Base-by-base conservation (phyloP, 2,329 filamentous ascomycete genomes). In the Paracoccidioides lutzii region DNA sequence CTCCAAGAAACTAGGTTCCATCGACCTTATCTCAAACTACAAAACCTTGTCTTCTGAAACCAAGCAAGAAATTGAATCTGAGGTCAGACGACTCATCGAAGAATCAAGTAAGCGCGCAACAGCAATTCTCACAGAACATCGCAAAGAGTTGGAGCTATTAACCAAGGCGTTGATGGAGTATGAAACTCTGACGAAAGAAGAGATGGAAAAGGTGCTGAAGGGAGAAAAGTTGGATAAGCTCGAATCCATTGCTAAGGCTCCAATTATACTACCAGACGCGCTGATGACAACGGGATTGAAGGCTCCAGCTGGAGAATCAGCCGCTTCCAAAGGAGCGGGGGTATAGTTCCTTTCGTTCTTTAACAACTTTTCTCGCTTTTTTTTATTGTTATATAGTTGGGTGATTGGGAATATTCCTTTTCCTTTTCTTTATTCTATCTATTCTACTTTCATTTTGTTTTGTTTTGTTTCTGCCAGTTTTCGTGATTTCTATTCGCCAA, bases 141-240 rank as follows among this genome's bases (percentile, higher is more conserved):
- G 90, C 55, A 84, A 86, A 57, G 91, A 95, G 70, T 79, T 98
- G 6, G 91, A 98, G 64, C 76, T 88, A 9, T 76, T 98, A 8
- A 91, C 93, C 33, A 84, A 90, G 66, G 93, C 90, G 5, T 78
- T 98, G 8, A 83, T 98, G 38, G 85, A 96, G 71, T 97, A 96
- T 70, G 93, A 98, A 76, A 96, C 90, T 0, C 75, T 98, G 53
- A 86, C 87, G 69, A 87, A 85, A 70, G 83, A 86, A 3, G 93
- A 98, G 71, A 94, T 97, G 60, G 83, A 90, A 70, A 88, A 87
- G 75, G 88, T 97, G 5, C 84, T 98, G 60, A 82, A 81, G 53
- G 93, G 93, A 40, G 89, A 96, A 73, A 85, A 87, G 66, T 75
- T 98, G 41, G 77, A 83, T 0, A 87, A 88, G 58, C 72, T 88